These are phyloP conservation scores for Myxozyma neglecta DNA, from an alignment of 805 yeast species.

Conservation along the genomic window DNA sequence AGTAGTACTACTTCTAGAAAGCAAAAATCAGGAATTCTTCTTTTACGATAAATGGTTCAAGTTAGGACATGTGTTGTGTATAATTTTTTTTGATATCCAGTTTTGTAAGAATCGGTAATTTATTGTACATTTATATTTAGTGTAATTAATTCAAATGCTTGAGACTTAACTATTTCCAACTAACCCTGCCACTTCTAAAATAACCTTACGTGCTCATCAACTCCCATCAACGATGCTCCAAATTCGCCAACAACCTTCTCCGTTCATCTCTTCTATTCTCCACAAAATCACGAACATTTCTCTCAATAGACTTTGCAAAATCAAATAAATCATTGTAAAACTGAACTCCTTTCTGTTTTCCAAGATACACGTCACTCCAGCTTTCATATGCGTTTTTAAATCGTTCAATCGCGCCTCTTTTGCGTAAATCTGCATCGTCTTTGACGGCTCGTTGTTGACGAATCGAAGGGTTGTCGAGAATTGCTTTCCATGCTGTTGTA, in stretches of 20 bases:
- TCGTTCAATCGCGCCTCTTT: conserved; percentile 44
- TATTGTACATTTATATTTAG: neutral
- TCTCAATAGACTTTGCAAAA: conserved; percentile 40
- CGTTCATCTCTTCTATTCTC: conserved; percentile 39
- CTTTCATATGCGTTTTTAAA: conserved; percentile 52
- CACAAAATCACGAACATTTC: conserved; percentile 37
- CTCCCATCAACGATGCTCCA: conserved; percentile 5
- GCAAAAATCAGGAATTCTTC: conserved; percentile 1
- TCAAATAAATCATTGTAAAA: conserved; percentile 59
- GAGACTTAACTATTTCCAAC: too few species aligned
- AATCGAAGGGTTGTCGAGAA: conserved; percentile 48
- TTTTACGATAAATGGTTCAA: neutral
- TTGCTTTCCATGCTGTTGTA: conserved; percentile 50
- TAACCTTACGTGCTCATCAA: neutral
- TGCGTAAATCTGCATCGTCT: conserved; percentile 38
- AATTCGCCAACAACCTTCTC: conserved; percentile 8
- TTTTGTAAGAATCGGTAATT: neutral
- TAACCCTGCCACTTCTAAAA: neutral
- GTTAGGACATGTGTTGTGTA: neutral
- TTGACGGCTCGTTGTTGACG: conserved; percentile 45
- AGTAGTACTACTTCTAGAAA: neutral
- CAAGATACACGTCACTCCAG: conserved; percentile 61
- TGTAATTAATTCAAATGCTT: neutral
- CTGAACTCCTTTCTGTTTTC: conserved; percentile 58
- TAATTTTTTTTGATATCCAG: neutral